These are phyloP conservation scores for Lagenaria siceraria DNA, from an alignment of 306 rosid species.

Conservation along the genomic window DNA sequence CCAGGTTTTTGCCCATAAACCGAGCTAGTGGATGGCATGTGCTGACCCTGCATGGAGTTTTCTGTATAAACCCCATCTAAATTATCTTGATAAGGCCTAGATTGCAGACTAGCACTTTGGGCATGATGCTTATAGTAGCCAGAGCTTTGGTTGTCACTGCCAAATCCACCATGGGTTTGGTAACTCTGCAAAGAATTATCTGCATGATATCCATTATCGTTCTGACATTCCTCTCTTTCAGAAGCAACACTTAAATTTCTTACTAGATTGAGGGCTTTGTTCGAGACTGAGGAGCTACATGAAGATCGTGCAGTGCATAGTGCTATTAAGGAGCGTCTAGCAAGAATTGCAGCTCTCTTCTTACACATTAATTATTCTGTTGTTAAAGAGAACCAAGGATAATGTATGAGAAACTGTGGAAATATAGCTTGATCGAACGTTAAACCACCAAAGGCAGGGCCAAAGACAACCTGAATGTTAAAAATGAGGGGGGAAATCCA, in stretches of 20 bases:
- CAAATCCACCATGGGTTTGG: slow-evolving; percentile 1
- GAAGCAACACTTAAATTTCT: slow-evolving; percentile 28
- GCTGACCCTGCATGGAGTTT: neutral
- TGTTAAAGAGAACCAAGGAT: neutral
- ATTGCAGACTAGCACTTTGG: neutral
- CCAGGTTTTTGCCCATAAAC: neutral
- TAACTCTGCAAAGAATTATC: slow-evolving; percentile 1
- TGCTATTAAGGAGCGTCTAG: slow-evolving; percentile 2
- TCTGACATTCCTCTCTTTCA: slow-evolving; percentile 28
- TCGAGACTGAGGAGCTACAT: neutral
- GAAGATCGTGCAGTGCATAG: neutral
- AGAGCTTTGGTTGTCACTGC: slow-evolving; percentile 1
- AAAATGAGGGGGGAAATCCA: neutral
- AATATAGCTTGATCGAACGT: neutral
- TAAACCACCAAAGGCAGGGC: neutral
- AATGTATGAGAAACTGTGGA: neutral
- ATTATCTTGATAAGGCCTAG: neutral
- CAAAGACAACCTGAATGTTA: neutral
- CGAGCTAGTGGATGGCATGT: neutral
- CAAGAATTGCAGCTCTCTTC: neutral
- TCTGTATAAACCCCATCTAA: neutral
- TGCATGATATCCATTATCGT: slow-evolving; percentile 9
- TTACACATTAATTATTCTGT: slow-evolving; percentile 1
- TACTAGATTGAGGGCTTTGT: slow-evolving; percentile 8
- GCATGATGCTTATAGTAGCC: slow-evolving; percentile 3